Base-by-base conservation (phyloP, 805 yeast species). In the Henningerozyma blattae region DNA sequence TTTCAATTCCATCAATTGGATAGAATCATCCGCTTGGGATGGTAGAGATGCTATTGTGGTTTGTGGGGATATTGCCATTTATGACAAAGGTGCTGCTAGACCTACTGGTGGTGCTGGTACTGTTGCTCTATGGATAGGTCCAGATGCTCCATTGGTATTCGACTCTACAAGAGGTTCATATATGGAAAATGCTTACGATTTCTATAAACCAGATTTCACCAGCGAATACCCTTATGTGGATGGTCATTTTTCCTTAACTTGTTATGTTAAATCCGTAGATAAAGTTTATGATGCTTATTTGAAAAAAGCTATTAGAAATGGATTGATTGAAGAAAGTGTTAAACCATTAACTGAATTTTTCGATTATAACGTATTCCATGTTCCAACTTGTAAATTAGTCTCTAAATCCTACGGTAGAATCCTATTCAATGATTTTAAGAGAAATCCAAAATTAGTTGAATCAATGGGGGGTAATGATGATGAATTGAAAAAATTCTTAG, bases 61-160 rank as follows among this genome's bases (percentile, higher is more conserved):
- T 16, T 77, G 91, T 56, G 97, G 96, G 62, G 98, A 91, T 63
- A 91, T 91, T 60, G 98, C 98, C 54, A 78, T 91, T 47, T 91
- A 91, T 64, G 86, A 87, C 51, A 75, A 87, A 65, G 98, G 98
- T 58, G 80, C 94, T 26, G 98, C 98, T 37, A 80, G 98, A 71
- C 98, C 98, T 55, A 91, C 98, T 34, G 98, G 98, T 61, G 98
- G 98, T 67, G 96, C 94, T 35, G 98, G 98, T 58, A 71, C 93
- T 31, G 93, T 89, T 40, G 98, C 98, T 29, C 51, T 91, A 56
- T 75, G 82, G 58, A 83, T 91, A 51, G 98, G 98, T 33, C 95
- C 97, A 34, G 94, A 91, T 56, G 96, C 98, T 27, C 98, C 98
- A 45, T 71, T 91, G 46, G 95, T 84, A 27, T 77, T 91, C 50